These are phyloP conservation scores for Fistulinella prunicolor DNA, from an alignment of 768 basidiomycete genomes.

Conservation along the genomic window DNA sequence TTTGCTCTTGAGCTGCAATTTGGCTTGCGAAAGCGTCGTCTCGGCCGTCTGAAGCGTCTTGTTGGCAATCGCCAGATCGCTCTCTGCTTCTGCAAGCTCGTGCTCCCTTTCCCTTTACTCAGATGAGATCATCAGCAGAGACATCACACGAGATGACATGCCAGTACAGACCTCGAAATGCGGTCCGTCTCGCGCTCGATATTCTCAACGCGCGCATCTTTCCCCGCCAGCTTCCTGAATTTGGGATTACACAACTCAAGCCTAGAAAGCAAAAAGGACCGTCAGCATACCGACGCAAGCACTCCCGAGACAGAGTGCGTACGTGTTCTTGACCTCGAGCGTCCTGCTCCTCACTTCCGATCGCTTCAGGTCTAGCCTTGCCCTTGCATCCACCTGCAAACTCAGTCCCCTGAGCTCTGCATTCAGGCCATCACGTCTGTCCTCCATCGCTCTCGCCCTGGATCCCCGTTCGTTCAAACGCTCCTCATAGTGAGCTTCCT, in stretches of 20 bases:
- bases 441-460: slow-evolving; percentile 61
- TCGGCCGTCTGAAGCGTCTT: slow-evolving; percentile 63
- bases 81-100: slow-evolving; percentile 42
- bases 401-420: slow-evolving; percentile 68
- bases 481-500: slow-evolving; percentile 61
- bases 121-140: background rate
- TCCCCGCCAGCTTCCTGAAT: slow-evolving; percentile 63
- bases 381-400: slow-evolving; percentile 76
- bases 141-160: background rate
- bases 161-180: slow-evolving; percentile 50
- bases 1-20: slow-evolving; percentile 59
- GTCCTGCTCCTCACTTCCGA: slow-evolving; percentile 62
- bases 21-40: slow-evolving; percentile 55
- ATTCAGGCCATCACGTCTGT: slow-evolving; percentile 65
- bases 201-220: slow-evolving; percentile 53
- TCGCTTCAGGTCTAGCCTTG: slow-evolving; percentile 73
- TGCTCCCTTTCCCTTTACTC: slow-evolving; percentile 63
- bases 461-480: slow-evolving; percentile 52
- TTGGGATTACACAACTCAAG: slow-evolving; percentile 58
- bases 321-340: slow-evolving; percentile 69
- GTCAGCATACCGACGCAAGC: slow-evolving; percentile 1
- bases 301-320: slow-evolving; percentile 24
- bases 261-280: slow-evolving; percentile 41
- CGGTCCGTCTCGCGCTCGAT: slow-evolving; percentile 75
- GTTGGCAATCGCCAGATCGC: slow-evolving; percentile 41